These are phyloP conservation scores for Coniochaeta sp. DNA, from an alignment of 2,329 filamentous ascomycete genomes.

Conservation along the genomic window DNA sequence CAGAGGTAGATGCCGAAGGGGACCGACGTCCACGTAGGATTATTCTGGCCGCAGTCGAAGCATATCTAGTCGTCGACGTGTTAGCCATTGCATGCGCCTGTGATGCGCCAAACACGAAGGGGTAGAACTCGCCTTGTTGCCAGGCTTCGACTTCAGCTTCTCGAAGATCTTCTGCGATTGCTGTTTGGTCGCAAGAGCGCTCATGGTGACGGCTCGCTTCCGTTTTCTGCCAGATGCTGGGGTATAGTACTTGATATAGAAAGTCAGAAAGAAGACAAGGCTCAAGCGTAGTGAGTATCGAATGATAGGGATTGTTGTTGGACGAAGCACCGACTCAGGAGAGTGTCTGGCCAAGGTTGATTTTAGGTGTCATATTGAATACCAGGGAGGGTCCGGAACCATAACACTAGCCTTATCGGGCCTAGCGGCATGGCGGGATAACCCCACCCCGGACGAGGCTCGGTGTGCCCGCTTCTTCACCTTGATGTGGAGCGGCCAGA, in stretches of 20 bases:
- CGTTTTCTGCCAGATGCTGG: slow-evolving; percentile 2
- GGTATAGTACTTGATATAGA: not conserved
- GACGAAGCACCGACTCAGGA: not conserved
- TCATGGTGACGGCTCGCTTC: slow-evolving; percentile 40
- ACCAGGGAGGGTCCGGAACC: not conserved
- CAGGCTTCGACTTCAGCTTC: slow-evolving; percentile 88
- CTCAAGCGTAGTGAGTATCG: too few relatives aligned
- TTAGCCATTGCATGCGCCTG: not conserved
- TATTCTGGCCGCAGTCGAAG: slow-evolving; percentile 97
- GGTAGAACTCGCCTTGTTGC: slow-evolving; percentile 68
- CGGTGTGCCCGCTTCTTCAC: not conserved
- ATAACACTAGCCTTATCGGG: not conserved
- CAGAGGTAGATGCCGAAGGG: slow-evolving; percentile 97
- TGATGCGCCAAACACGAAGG: not conserved
- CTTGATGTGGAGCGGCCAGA: not conserved
- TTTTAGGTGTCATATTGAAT: not conserved
- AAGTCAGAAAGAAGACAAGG: too few relatives aligned
- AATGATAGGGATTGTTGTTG: too few relatives aligned
- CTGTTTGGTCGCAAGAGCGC: slow-evolving; percentile 71
- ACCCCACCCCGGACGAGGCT: not conserved
- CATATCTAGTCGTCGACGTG: slow-evolving; percentile 58
- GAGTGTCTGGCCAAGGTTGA: not conserved
- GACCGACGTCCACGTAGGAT: slow-evolving; percentile 96
- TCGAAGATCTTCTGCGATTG: slow-evolving; percentile 97
- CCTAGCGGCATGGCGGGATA: not conserved